Evolutionary conservation across 164 flowering plant species (phyloP), one percentile per base, ranked within the genome.

Genomic region (Magnolia changhungtana): DNA sequence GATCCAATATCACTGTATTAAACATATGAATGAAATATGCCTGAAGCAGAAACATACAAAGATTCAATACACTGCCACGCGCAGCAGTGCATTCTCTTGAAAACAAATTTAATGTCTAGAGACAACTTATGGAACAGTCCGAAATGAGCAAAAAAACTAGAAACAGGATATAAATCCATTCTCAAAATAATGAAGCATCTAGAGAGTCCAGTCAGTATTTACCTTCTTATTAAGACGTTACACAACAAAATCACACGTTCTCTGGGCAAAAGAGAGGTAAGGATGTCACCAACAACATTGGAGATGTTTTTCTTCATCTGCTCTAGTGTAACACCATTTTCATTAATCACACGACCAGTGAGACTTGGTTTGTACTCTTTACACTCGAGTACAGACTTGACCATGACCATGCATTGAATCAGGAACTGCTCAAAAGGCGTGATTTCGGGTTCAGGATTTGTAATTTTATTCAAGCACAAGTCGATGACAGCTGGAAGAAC

Each of bases 351-450:
- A 45, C 91, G 93, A 63, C 99, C 99, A 75, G 88, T 90, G 63
- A 90, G 78, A 80, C 82, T 88, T 75, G 84, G 91, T 80, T 89
- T 94, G 82, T 96, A 96, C 77, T 93, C 98, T 80, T 91, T 96
- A 86, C 98, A 92, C 85, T 96, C 98, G 77, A 94, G 77, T 67
- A 90, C 64, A 77, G 87, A 81, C 80, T 92, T 96, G 77, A 92
- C 89, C 93, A 96, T 80, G 50, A 91, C 89, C 97, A 96, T 91
- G 78, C 98, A 96, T 72, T 96, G 94, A 82, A 96, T 96, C 76
- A 90, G 75, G 82, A 94, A 91, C 78, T 85, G 83, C 78, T 94
- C 95, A 77, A 89, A 94, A 37, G 90, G 77, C 20, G 82, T n/a
- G 27, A 90, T 29, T 72, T 83, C 87, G 23, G 85, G 89, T 64